A percentile compares a stretch with the other conserved stretches of the same genome.
Evolutionary conservation across 1,284 basidiomycete species (phyloP).

Genomic region (Flammula alnicola): DNA sequence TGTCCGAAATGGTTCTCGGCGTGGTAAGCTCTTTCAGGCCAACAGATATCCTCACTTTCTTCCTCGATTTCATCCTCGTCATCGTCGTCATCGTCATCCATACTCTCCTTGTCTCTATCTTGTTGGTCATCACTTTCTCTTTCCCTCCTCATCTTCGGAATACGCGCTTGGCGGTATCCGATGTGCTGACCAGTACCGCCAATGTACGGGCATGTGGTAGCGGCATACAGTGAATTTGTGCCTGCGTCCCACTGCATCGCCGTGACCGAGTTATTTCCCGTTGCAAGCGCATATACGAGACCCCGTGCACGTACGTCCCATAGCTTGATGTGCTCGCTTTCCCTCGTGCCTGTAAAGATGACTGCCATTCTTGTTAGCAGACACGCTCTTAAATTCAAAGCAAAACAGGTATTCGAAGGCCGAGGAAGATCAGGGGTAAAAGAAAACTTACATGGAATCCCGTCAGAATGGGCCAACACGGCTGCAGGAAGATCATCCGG

Average conservation of each 20-base stretch:
- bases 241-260: slow-evolving; percentile 39
- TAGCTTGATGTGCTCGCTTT: slow-evolving; percentile 35
- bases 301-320: slow-evolving; percentile 45
- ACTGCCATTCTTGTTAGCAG: too few species aligned
- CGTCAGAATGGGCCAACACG: slow-evolving; percentile 31
- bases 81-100: slow-evolving; percentile 22
- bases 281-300: slow-evolving; percentile 43
- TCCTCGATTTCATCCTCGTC: slow-evolving; percentile 14
- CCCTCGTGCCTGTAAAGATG: slow-evolving; percentile 35
- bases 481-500: slow-evolving; percentile 19
- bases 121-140: slow-evolving; percentile 18
- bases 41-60: slow-evolving; percentile 22
- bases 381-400: too few species aligned
- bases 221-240: slow-evolving; percentile 37
- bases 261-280: slow-evolving; percentile 44
- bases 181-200: too few species aligned
- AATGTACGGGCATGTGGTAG: slow-evolving; percentile 36
- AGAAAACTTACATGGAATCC: slow-evolving; percentile 31
- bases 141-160: slow-evolving; percentile 22
- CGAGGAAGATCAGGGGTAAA: not conserved
- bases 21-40: slow-evolving; percentile 39
- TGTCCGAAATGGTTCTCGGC: slow-evolving; percentile 40
- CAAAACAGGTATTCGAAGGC: too few species aligned
- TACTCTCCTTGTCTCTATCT: slow-evolving; percentile 17
- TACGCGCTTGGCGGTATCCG: slow-evolving; percentile 37